Percentiles rank a stretch among this genome's conserved stretches.
These are phyloP conservation scores for Lepiota brunneoincarnata DNA, from an alignment of 768 basidiomycete genomes.

Conservation along the genomic window DNA sequence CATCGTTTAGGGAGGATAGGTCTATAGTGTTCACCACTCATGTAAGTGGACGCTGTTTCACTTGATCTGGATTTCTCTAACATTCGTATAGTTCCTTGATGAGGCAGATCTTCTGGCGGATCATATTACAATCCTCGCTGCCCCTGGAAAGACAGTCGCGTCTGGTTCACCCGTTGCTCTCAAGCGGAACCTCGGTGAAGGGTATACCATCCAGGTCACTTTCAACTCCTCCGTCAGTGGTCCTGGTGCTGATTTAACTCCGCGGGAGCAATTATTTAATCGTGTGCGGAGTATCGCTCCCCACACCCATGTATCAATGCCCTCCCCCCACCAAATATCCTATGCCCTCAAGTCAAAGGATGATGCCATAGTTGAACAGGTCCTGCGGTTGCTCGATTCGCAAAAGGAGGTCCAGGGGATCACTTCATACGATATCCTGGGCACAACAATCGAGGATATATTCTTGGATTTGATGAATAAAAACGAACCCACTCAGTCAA, in stretches of 20 bases:
- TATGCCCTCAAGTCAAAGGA: constrained; percentile 68
- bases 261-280: constrained; percentile 32
- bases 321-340: constrained; percentile 40
- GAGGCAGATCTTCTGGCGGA: constrained; percentile 80
- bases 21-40: constrained; percentile 80
- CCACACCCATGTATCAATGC: constrained; percentile 35
- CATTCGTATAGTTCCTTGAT: constrained; percentile 56
- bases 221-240: constrained; percentile 33
- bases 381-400: constrained; percentile 53
- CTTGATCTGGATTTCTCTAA: background rate
- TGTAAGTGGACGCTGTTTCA: constrained; percentile 33
- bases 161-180: constrained; percentile 72
- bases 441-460: constrained; percentile 79
- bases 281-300: constrained; percentile 45
- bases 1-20: constrained; percentile 59
- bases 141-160: constrained; percentile 74
- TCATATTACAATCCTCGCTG: constrained; percentile 69
- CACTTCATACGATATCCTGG: constrained; percentile 61
- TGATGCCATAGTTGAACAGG: constrained; percentile 45
- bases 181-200: constrained; percentile 68
- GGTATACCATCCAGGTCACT: constrained; percentile 61
- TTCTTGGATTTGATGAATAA: constrained; percentile 71
- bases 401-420: constrained; percentile 37
- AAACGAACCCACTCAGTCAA: constrained; percentile 23
- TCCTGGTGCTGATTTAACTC: constrained; percentile 21